Base-by-base conservation (phyloP, 2,329 filamentous ascomycete species). In the Pyrenochaeta sp. region DNA sequence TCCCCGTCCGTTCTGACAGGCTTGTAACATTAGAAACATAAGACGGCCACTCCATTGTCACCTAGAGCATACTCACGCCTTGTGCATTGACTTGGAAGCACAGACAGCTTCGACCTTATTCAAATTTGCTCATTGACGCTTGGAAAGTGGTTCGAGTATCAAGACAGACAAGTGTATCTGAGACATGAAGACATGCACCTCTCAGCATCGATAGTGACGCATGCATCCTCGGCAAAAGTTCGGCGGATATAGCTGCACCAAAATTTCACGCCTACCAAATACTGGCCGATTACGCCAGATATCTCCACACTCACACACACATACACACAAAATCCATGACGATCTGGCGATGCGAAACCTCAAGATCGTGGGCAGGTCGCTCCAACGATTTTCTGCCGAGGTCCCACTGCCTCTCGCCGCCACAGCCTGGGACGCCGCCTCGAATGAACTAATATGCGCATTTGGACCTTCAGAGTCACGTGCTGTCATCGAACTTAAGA, bases 401-500 rank as follows among this genome's bases (percentile, higher is more conserved):
- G 67, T 75, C 42, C 68, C 82, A 58, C 79, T 88, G 51, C 82
- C 84, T 59, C 81, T 95, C 68, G 89, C 91, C 47, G 89, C 92
- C 27, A 86, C 88, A 51, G 90, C 92, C 69, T 98, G 94, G 94
- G 92, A 98, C 78, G 84, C 89, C 43, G 83, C 87, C 56, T 87
- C 85, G 60, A 90, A 95, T 75, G 86, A 90, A 56, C 77, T 95
- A 47, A 83, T 99, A 66, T 93, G 90, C 78, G 88, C 91, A 47
- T 89, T 94, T 81, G 94, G 95, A 7, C 95, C 94, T 58, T 88
- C 87, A 3, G 80, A 85, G 72, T 80, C 84, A 64, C 87, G 86
- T 72, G 81, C 88, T 51, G 81, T 87, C 46, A 90, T 99, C 66
- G 89, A 94, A 75, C 82, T 98, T 54, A 85, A 83, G 65, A 80